phyloP scores from a whole-genome alignment of 2,329 filamentous ascomycete species.

The Juglanconis sp. region DNA sequence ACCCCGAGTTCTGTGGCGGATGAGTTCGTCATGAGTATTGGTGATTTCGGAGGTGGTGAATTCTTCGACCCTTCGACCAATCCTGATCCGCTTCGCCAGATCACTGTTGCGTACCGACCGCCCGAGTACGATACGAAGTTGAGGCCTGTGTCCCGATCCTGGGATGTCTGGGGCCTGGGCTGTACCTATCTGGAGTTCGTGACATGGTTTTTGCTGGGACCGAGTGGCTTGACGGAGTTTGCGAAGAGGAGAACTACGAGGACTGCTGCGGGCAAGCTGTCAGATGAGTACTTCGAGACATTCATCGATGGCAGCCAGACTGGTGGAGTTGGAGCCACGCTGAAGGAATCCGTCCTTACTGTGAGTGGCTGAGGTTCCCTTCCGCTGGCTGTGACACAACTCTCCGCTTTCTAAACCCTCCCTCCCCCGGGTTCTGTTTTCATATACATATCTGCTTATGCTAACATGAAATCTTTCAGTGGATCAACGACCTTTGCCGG shows the following conservation, averaged over 20 bases:
- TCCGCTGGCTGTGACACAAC: not conserved
- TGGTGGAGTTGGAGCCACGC: constrained; percentile 15
- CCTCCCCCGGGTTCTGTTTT: not conserved
- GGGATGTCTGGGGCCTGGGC: constrained; percentile 25
- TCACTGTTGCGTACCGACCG: constrained; percentile 17
- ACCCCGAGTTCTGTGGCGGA: constrained; percentile 12
- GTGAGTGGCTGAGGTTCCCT: constrained; percentile 1
- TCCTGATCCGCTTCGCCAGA: constrained; percentile 17
- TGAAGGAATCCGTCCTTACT: constrained; percentile 18
- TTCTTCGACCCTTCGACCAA: constrained; percentile 18
- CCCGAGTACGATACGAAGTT: constrained; percentile 19
- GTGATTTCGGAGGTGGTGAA: constrained; percentile 19
- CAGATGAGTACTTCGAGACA: constrained; percentile 19
- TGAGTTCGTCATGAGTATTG: constrained; percentile 12
- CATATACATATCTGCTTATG: not conserved
- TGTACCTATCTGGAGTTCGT: constrained; percentile 24
- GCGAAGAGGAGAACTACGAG: constrained; percentile 17
- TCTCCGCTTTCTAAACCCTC: not conserved
- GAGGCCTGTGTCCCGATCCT: constrained; percentile 20
- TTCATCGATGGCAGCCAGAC: constrained; percentile 16
- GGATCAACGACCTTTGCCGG: constrained; percentile 17
- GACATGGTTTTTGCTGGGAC: constrained; percentile 20
- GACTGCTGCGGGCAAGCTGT: constrained; percentile 16
- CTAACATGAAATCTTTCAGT: not conserved
- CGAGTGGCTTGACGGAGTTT: constrained; percentile 15